Conservation (phyloP, 148 eudicot genomes). For the Arbutus unedo region DNA sequence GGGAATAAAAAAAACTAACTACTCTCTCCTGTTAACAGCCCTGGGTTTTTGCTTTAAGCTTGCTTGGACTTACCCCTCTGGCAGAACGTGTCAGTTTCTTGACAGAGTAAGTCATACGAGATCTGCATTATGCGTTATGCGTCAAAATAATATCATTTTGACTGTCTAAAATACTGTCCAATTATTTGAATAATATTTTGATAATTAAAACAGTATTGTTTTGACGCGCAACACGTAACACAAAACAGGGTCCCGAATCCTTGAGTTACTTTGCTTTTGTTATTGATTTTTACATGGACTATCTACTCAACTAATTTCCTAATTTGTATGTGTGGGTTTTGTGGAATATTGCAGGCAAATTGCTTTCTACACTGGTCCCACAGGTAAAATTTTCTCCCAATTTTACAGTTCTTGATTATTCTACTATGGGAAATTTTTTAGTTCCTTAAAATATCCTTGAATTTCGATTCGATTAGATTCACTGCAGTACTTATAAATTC, state of each 20-base stretch:
- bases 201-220: too few relatives aligned
- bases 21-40: conserved; percentile 35
- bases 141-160: too few relatives aligned
- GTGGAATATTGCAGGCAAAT: conserved; percentile 65
- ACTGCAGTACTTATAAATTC: too few relatives aligned
- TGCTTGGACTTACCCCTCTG: conserved; percentile 75
- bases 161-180: too few relatives aligned
- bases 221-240: too few relatives aligned
- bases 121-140: too few relatives aligned
- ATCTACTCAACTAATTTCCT: neutral
- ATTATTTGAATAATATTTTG: too few relatives aligned
- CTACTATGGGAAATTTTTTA: too few relatives aligned
- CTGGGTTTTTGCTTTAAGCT: conserved; percentile 85
- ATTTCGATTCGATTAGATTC: too few relatives aligned
- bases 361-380: conserved; percentile 81
- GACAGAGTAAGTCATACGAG: conserved; percentile 62
- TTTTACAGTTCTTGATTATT: neutral
- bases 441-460: too few relatives aligned
- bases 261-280: neutral
- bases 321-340: neutral
- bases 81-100: conserved; percentile 93
- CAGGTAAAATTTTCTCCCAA: conserved; percentile 44
- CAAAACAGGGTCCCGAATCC: neutral
- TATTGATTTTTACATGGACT: neutral
- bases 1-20: too few relatives aligned